A percentile compares a stretch with the other conserved stretches of the same genome.
phyloP scores from a whole-genome alignment of 2,329 filamentous ascomycete genomes.

The Microdochium nivale region DNA sequence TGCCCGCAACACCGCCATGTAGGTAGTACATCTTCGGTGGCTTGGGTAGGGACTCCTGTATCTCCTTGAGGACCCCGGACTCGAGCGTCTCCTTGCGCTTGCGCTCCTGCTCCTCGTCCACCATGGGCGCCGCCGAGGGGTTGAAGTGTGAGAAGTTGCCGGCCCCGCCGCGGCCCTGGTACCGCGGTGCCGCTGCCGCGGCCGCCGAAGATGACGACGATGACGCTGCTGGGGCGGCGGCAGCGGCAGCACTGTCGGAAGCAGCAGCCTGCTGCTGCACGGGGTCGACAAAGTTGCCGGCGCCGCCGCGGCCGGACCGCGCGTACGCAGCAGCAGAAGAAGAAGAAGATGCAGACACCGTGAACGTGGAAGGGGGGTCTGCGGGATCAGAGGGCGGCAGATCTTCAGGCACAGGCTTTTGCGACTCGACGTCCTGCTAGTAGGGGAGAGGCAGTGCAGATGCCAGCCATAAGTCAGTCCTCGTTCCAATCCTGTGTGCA shows the following conservation, averaged over 20 bases:
- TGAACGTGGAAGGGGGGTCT: conserved; percentile 11
- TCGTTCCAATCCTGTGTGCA: conserved; percentile 10
- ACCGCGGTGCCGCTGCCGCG: conserved; percentile 7
- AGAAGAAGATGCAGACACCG: conserved; percentile 3
- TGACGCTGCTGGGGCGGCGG: conserved; percentile 2
- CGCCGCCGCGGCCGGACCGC: conserved; percentile 48
- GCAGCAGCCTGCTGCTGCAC: conserved; percentile 23
- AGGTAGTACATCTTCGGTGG: conserved; percentile 16
- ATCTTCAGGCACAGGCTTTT: conserved; percentile 21
- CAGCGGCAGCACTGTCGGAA: conserved; percentile 14
- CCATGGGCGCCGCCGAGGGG: conserved; percentile 13
- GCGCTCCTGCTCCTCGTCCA: conserved; percentile 14
- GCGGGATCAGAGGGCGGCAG: conserved; percentile 14
- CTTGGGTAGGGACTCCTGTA: conserved; percentile 16
- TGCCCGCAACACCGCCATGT: neutral
- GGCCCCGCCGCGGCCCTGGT: conserved; percentile 45
- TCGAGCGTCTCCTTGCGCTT: conserved; percentile 17
- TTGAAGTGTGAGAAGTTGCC: conserved; percentile 37
- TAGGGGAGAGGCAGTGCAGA: conserved; percentile 1
- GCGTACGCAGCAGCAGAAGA: conserved; percentile 21
- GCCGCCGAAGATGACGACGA: neutral
- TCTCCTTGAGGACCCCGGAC: conserved; percentile 15
- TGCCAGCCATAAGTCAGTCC: too few species aligned
- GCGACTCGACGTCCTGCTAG: conserved; percentile 22
- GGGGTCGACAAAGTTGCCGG: conserved; percentile 47